Evolutionary conservation across 176 grass and related monocot genomes (phyloP).

Genomic region (Areca catechu): DNA sequence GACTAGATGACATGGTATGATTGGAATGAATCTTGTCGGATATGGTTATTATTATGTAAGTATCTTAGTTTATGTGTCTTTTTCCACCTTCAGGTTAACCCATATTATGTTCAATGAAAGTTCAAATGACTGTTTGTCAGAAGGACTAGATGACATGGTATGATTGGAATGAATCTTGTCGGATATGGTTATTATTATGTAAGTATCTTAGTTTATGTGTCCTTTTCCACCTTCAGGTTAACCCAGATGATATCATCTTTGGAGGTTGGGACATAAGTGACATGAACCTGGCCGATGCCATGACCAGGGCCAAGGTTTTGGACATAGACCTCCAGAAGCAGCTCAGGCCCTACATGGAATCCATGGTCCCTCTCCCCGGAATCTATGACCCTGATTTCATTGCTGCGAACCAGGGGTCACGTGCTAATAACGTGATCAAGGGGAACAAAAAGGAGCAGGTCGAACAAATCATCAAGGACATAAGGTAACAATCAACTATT

Average conservation of each 20-base stretch:
- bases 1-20: too few relatives aligned
- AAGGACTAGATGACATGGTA: too few relatives aligned
- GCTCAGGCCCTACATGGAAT: slow-evolving; percentile 93
- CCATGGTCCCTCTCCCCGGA: slow-evolving; percentile 74
- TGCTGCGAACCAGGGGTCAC: slow-evolving; percentile 71
- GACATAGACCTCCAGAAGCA: slow-evolving; percentile 99
- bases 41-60: too few relatives aligned
- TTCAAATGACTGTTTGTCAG: too few relatives aligned
- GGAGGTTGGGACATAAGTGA: slow-evolving; percentile 96
- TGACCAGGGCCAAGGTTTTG: slow-evolving; percentile 88
- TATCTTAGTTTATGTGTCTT: too few relatives aligned
- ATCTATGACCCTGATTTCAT: slow-evolving; percentile 89
- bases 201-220: too few relatives aligned
- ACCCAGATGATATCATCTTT: slow-evolving; percentile 83
- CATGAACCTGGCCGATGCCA: slow-evolving; percentile 93
- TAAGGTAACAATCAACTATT: slow-evolving; percentile 36
- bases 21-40: too few relatives aligned
- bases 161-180: too few relatives aligned
- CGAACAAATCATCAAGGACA: slow-evolving; percentile 81
- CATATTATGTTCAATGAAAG: not conserved
- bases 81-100: slow-evolving; percentile 58
- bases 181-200: too few relatives aligned
- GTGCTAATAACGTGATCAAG: slow-evolving; percentile 54
- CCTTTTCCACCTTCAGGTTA: slow-evolving; percentile 45
- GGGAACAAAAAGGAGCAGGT: slow-evolving; percentile 87